A percentile compares a stretch with the other conserved stretches of the same genome.
Conservation (phyloP, 2,329 filamentous ascomycete species). For the Penicillium corylophilum region DNA sequence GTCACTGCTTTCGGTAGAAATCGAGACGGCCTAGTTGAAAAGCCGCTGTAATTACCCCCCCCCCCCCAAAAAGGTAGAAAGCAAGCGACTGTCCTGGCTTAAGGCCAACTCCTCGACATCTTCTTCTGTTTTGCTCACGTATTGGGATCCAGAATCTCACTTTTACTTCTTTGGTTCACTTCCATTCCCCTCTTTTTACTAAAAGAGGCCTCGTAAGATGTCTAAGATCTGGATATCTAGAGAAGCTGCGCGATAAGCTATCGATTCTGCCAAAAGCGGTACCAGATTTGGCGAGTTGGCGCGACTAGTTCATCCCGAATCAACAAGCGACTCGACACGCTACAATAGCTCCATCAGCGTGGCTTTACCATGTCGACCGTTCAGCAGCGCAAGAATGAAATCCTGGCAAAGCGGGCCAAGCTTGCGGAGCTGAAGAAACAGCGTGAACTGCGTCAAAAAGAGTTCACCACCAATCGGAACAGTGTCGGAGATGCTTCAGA, state of each 20-base stretch:
- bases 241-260: neutral
- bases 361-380: slow-evolving; percentile 33
- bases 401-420: slow-evolving; percentile 93
- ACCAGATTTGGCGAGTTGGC: neutral
- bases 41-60: too few species aligned
- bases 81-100: too few species aligned
- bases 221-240: neutral
- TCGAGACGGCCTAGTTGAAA: too few species aligned
- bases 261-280: neutral
- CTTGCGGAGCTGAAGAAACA: slow-evolving; percentile 94
- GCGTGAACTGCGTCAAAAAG: slow-evolving; percentile 76
- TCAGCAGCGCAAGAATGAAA: slow-evolving; percentile 87
- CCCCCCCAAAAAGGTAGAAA: too few species aligned
- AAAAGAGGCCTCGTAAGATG: neutral
- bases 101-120: too few species aligned
- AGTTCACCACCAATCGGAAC: slow-evolving; percentile 68
- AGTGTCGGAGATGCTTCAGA: slow-evolving; percentile 69
- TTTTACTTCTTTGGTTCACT: too few species aligned
- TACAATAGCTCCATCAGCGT: slow-evolving; percentile 13
- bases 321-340: neutral
- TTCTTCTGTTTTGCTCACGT: too few species aligned
- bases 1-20: too few species aligned
- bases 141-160: too few species aligned
- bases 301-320: neutral
- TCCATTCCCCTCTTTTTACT: neutral